Conservation (phyloP, 208 protist genomes). For the Trypanosomatidae sp. region DNA sequence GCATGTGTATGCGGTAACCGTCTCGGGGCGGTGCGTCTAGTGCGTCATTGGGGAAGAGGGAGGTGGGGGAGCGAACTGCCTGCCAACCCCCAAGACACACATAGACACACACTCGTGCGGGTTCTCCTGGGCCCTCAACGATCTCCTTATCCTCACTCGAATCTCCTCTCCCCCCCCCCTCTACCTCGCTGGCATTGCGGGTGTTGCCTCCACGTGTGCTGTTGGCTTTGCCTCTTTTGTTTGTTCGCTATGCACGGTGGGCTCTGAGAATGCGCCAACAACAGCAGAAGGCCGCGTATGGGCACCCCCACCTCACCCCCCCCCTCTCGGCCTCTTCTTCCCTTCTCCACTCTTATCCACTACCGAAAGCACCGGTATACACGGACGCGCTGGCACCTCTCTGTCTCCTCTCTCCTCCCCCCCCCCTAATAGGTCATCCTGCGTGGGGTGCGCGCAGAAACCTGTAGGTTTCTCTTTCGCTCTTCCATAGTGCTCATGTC, state of each 20-base stretch:
- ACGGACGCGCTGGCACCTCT: too few relatives aligned
- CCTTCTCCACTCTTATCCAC: too few relatives aligned
- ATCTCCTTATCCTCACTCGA: background rate
- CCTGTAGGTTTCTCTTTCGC: background rate
- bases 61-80: background rate
- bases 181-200: background rate
- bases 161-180: background rate
- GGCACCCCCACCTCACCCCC: background rate
- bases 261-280: background rate
- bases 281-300: background rate
- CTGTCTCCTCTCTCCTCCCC: too few relatives aligned
- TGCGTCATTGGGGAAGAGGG: too few relatives aligned
- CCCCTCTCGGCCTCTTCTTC: background rate
- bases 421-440: background rate
- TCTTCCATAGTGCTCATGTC: background rate
- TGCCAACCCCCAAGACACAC: background rate
- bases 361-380: too few relatives aligned
- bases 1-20: background rate
- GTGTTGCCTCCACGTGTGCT: background rate
- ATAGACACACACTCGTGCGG: background rate
- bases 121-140: background rate
- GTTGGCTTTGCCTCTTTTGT: background rate
- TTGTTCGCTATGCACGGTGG: too few relatives aligned
- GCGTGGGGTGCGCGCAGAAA: background rate
- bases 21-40: too few relatives aligned